Evolutionary conservation across 306 rosid genomes (phyloP).

Genomic region (Casuarina cunninghamiana): DNA sequence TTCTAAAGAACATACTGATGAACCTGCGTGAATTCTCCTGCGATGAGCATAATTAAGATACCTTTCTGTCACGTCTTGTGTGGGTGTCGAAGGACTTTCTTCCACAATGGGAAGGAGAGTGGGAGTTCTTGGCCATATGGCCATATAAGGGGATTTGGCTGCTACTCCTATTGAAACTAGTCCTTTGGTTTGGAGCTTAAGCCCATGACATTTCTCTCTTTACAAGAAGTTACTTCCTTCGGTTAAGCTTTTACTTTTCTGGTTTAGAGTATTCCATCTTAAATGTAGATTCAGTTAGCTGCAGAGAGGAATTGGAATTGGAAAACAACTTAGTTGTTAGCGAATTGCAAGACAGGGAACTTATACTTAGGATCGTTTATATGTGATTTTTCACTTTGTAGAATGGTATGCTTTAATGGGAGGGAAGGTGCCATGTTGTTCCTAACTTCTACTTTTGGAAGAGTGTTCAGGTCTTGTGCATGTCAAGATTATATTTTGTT

Average conservation of each 20-base stretch:
- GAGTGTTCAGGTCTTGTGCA: neutral
- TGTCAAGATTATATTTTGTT: neutral
- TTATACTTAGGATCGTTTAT: neutral
- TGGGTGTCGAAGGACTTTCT: too few species aligned
- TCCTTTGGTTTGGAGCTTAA: too few species aligned
- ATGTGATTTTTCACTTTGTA: neutral
- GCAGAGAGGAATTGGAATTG: neutral
- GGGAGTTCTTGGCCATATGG: too few species aligned
- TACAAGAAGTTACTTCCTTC: neutral
- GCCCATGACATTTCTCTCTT: too few species aligned
- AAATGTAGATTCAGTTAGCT: neutral
- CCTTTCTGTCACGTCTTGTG: neutral
- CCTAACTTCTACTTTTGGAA: neutral
- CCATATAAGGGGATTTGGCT: too few species aligned
- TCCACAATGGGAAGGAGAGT: too few species aligned
- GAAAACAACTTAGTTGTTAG: neutral
- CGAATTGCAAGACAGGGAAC: neutral
- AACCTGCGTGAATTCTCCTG: neutral
- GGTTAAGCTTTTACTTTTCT: neutral
- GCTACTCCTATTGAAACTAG: too few species aligned
- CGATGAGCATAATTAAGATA: neutral
- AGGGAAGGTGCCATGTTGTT: neutral
- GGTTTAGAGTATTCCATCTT: neutral
- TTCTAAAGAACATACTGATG: neutral
- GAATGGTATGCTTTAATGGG: neutral